Evolutionary conservation across 2,329 filamentous ascomycete species (phyloP).

Genomic region (Aspergillus sergii): DNA sequence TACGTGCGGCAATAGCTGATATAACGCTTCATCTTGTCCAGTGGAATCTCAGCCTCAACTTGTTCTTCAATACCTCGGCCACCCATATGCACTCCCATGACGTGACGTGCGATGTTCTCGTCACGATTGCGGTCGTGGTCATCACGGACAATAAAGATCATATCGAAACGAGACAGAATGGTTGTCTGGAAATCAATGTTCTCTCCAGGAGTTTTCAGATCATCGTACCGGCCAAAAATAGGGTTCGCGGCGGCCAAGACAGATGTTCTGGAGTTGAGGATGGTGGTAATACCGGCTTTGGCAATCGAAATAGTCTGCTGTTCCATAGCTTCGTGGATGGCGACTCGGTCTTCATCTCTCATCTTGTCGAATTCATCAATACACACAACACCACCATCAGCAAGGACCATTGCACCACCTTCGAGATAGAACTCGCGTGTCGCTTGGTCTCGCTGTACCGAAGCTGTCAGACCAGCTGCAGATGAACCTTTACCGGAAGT

Average conservation of each 20-base stretch:
- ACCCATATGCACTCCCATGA: constrained; percentile 97
- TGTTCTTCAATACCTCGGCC: constrained; percentile 80
- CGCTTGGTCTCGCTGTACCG: constrained; percentile 87
- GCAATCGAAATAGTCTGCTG: constrained; percentile 99
- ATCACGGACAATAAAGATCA: constrained; percentile 99
- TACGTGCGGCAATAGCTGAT: constrained; percentile 96
- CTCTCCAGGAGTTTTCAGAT: constrained; percentile 95
- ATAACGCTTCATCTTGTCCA: constrained; percentile 97
- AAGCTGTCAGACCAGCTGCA: constrained; percentile 94
- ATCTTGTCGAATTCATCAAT: constrained; percentile 99
- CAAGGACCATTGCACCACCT: constrained; percentile 97
- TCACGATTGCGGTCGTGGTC: constrained; percentile 89
- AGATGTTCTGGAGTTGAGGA: constrained; percentile 92
- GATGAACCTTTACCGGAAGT: constrained; percentile 98
- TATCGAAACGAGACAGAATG: constrained; percentile 96
- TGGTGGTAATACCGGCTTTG: constrained; percentile 97
- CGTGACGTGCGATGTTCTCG: constrained; percentile 91
- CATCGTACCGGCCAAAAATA: constrained; percentile 96
- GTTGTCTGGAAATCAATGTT: constrained; percentile 99
- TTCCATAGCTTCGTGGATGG: constrained; percentile 99
- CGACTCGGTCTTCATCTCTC: constrained; percentile 95
- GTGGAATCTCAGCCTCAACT: constrained; percentile 81
- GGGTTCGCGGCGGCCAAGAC: constrained; percentile 95
- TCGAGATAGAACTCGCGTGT: constrained; percentile 97
- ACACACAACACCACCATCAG: constrained; percentile 94